phyloP scores from a whole-genome alignment of 768 basidiomycete species.

The Clitopilus passeckerianus region DNA sequence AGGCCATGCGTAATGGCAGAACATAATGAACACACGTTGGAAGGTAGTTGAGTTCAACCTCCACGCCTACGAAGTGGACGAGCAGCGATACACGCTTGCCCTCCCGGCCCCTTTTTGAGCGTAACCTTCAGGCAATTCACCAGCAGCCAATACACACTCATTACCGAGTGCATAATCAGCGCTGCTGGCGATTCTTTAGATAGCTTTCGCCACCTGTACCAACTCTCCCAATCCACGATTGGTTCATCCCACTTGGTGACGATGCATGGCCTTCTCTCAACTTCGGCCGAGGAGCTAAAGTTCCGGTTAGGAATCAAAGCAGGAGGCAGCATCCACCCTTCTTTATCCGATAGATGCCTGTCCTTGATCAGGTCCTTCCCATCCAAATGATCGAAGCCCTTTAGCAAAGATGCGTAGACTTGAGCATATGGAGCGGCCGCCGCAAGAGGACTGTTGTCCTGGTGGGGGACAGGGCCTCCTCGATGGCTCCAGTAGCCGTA shows the following conservation, averaged over 20 bases:
- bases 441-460: slow-evolving; percentile 7
- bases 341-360: slow-evolving; percentile 19
- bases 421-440: neutral
- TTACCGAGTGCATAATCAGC: slow-evolving; percentile 32
- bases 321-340: slow-evolving; percentile 27
- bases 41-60: slow-evolving; percentile 37
- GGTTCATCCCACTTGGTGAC: slow-evolving; percentile 15
- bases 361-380: slow-evolving; percentile 25
- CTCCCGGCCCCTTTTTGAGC: slow-evolving; percentile 8
- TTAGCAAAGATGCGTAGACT: slow-evolving; percentile 1
- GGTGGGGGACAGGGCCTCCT: slow-evolving; percentile 27
- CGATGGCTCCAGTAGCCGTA: slow-evolving; percentile 35
- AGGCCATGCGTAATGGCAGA: neutral
- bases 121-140: slow-evolving; percentile 24
- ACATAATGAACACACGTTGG: slow-evolving; percentile 22
- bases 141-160: slow-evolving; percentile 31
- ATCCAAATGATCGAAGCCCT: slow-evolving; percentile 21
- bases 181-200: slow-evolving; percentile 35
- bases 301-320: slow-evolving; percentile 18
- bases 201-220: slow-evolving; percentile 36
- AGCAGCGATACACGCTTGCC: slow-evolving; percentile 21
- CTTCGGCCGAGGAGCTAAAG: slow-evolving; percentile 17
- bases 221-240: slow-evolving; percentile 30
- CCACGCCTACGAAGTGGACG: slow-evolving; percentile 33
- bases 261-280: slow-evolving; percentile 14